Evolutionary conservation across 1,139 yeast genomes (phyloP), one percentile per base, ranked within the genome.

Genomic region (Suhomyces bokatorum): DNA sequence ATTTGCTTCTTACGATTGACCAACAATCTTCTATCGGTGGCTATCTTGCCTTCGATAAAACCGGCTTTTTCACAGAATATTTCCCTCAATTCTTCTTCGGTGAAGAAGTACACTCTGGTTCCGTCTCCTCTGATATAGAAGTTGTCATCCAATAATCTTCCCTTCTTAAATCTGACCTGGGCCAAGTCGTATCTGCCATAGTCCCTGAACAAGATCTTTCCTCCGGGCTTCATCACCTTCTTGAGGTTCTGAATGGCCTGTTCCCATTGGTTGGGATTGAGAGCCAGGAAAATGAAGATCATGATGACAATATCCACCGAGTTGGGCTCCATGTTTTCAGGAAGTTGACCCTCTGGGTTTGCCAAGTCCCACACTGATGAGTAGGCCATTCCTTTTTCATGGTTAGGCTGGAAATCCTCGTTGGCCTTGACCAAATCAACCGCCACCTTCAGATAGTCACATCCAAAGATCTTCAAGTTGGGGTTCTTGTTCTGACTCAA

Each of bases 91-190:
- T 93, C 97, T 46, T 91, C 96, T 61, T 91, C 98, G 1, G 97
- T 89, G 70, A 93, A 93, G 68, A 93, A 93, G 64, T 93, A 93
- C 11, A 95, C 99, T 56, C 99, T 76, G 1, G 99, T 93, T 41
- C 99, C 99, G 62, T 93, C 99, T 32, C 99, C 99, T 59, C 99
- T 80, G 34, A 91, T 89, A 65, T 93, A 93, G 61, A 93, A 93
- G 64, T 93, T 91, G 45, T 93, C 98, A 45, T 89, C 96, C 47
- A 93, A 66, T 37, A 89, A 69, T 57, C 99, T 78, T 37, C 88
- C 87, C 62, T 87, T 88, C 65, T 93, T 95, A 72, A 93, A 90
- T 56, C 99, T 72, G 42, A 93, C 87, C 62, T 93, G 99, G 0
- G 99, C 97, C 63, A 95, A 73, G 64, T 93, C 99, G 59, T 91